Conservation (phyloP, 2,329 filamentous ascomycete species). For the Alternaria consortialis region DNA sequence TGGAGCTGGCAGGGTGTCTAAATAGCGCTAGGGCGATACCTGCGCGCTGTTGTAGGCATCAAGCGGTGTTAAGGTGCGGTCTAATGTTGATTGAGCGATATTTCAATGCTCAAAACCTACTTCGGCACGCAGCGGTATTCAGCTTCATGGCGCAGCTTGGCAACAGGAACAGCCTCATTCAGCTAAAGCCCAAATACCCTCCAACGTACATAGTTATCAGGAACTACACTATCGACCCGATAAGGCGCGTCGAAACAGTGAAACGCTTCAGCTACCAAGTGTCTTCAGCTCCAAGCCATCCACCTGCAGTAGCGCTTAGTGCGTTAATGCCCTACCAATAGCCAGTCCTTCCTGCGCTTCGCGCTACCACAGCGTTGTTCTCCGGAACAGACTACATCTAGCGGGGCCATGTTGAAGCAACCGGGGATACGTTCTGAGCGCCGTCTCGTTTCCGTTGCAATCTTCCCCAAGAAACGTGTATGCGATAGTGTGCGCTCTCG, state of each 20-base stretch:
- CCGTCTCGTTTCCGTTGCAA: background rate
- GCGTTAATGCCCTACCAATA: background rate
- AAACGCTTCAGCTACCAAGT: background rate
- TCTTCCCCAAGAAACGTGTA: background rate
- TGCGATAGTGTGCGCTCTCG: background rate
- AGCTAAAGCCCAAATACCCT: background rate
- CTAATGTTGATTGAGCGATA: no score
- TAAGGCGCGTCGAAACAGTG: background rate
- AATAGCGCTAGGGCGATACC: no score
- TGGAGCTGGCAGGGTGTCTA: no score
- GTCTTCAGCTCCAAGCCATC: conserved; percentile 1
- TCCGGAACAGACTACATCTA: background rate
- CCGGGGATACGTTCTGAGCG: background rate
- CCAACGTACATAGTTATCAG: background rate
- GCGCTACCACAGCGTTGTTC: background rate
- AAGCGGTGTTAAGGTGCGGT: no score
- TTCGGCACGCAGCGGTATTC: background rate
- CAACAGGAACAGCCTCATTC: background rate
- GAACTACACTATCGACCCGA: background rate
- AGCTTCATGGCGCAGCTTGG: background rate
- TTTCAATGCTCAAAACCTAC: no score
- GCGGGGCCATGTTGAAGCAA: background rate
- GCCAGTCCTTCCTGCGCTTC: background rate
- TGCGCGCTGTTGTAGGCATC: no score
- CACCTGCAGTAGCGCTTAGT: conserved; percentile 8